These are phyloP conservation scores for Candida morakotiae DNA, from an alignment of 805 yeast species.

Conservation along the genomic window DNA sequence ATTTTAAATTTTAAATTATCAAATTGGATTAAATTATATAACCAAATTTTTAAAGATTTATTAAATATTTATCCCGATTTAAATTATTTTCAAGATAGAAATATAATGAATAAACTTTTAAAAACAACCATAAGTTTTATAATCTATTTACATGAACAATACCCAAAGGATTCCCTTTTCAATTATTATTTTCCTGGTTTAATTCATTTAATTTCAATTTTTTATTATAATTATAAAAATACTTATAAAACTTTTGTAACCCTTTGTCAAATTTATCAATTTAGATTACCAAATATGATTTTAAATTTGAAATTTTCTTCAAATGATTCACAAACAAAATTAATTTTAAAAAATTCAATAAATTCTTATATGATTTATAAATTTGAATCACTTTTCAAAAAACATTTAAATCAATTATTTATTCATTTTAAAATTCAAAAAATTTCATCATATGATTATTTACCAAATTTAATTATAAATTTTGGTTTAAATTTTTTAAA, in stretches of 20 bases:
- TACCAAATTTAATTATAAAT: constrained; percentile 38
- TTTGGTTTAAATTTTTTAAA: constrained; percentile 44
- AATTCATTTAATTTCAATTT: constrained; percentile 35
- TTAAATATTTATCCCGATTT: constrained; percentile 18
- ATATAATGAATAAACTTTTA: constrained; percentile 11
- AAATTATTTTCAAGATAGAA: constrained; percentile 14
- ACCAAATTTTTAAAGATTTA: constrained; percentile 13
- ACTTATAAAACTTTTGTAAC: constrained; percentile 33
- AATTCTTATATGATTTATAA: constrained; percentile 19
- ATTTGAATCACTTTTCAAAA: constrained; percentile 44
- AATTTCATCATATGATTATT: constrained; percentile 38
- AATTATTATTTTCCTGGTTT: constrained; percentile 33
- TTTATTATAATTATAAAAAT: constrained; percentile 33
- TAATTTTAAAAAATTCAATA: constrained; percentile 5
- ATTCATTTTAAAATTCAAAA: constrained; percentile 46
- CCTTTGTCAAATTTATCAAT: constrained; percentile 34
- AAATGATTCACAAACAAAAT: constrained; percentile 1
- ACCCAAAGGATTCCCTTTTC: constrained; percentile 9
- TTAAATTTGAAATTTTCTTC: constrained; percentile 10
- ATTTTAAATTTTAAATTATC: constrained; percentile 4
- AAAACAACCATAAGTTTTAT: constrained; percentile 29
- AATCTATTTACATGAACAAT: constrained; percentile 11
- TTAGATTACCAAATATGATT: constrained; percentile 20
- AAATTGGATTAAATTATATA: constrained; percentile 5
- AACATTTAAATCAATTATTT: constrained; percentile 39